Evolutionary conservation across 768 basidiomycete species (phyloP), one percentile per base, ranked within the genome.

Genomic region (Epithele typhae): DNA sequence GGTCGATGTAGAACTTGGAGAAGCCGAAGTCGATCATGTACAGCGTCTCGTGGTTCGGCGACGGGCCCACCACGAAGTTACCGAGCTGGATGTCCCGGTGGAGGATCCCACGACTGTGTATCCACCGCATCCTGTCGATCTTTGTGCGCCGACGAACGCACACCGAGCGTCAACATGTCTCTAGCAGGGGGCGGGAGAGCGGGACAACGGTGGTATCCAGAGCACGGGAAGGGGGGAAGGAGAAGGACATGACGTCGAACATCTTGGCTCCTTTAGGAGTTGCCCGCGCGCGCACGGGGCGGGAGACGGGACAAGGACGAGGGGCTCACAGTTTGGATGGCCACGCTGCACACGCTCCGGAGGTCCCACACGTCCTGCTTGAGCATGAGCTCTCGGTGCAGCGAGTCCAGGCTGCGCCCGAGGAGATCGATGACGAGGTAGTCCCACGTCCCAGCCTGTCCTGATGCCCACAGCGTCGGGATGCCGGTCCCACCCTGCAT

Each of bases 1-100:
- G 74, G 63, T 90, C 84, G 52, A 88, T 79, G 52, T 85, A 90
- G 25, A 74, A 75, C 58, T 88, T 89, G 15, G 86, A 86, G 62
- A 90, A 90, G 12, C 87, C 87, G 59, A 90, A 89, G 62, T 90
- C 87, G 55, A 90, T 90, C 85, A 89, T 84, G 57, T 87, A 89
- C 51, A 90, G 70, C 30, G 66, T 72, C 42, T 71, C 71, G 12
- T 83, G 71, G 51, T 85, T 67, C 1, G 82, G 79, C 3, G 72
- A 64, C 40, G 74, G 68, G 12, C 87, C 87, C 43, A 88, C 60
- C 3, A 78, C 79, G 54, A 81, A 84, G 60, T 90, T 90, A 1
- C 87, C 87, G 6, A 88, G 75, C 51, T 90, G 87, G 40, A 90
- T 82, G 52, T 90, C 87, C 7, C 87, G 77, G 58, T 89, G 87